Evolutionary conservation across 495 filamentous ascomycete species (phyloP).

Genomic region (Neurospora sp.): DNA sequence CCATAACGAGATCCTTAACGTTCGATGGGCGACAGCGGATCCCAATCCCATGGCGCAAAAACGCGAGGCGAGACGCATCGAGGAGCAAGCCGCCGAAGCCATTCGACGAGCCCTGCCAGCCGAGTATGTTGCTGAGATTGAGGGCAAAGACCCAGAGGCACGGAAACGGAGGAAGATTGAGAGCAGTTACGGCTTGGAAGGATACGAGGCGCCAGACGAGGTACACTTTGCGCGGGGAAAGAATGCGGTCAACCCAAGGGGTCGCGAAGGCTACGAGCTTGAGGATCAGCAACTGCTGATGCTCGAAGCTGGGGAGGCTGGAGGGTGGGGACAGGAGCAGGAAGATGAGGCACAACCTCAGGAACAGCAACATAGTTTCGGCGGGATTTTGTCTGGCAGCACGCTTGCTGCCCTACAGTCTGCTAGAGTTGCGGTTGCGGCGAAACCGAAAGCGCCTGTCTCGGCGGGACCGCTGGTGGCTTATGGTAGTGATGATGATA

Average conservation of each 20-base stretch:
- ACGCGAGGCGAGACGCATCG: conserved; percentile 76
- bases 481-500: conserved; percentile 70
- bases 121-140: conserved; percentile 86
- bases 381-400: conserved; percentile 70
- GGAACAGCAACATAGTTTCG: conserved; percentile 25
- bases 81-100: conserved; percentile 97
- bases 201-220: conserved; percentile 91
- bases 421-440: conserved; percentile 38
- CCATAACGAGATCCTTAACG: conserved; percentile 85
- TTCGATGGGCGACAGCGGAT: conserved; percentile 93
- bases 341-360: conserved; percentile 30
- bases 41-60: conserved; percentile 94
- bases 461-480: conserved; percentile 65
- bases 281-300: conserved; percentile 40
- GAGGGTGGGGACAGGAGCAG: conserved; percentile 36
- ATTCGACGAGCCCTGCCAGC: conserved; percentile 84
- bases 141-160: conserved; percentile 79
- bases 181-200: conserved; percentile 76
- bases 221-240: conserved; percentile 74
- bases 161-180: conserved; percentile 83
- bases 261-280: conserved; percentile 39
- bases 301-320: conserved; percentile 31
- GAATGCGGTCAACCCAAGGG: conserved; percentile 48
- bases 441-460: conserved; percentile 35
- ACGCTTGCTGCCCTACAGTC: conserved; percentile 64